Conservation (phyloP, 2,329 filamentous ascomycete genomes). For the Incumbomyces delicatus region DNA sequence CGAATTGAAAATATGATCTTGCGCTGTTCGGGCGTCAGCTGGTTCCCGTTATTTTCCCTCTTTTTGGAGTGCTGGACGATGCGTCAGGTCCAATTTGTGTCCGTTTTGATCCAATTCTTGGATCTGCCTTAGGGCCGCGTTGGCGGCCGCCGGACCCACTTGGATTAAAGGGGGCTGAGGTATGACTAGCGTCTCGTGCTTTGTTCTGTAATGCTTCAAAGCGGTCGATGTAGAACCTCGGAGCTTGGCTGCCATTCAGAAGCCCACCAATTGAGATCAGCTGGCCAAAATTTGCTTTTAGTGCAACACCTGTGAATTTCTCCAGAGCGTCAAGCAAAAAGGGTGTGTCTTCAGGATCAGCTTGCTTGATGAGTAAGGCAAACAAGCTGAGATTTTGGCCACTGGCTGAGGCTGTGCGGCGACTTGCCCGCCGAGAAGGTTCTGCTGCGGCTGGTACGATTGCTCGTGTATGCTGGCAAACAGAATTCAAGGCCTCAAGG, state of each 20-base stretch:
- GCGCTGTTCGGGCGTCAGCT: not conserved
- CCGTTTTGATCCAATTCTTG: conserved; percentile 1
- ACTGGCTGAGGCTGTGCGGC: not conserved
- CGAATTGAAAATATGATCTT: not conserved
- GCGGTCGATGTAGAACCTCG: not conserved
- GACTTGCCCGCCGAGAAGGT: not conserved
- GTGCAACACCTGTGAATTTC: not conserved
- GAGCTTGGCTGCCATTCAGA: not conserved
- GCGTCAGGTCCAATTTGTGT: not conserved
- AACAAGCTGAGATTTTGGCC: conserved; percentile 1
- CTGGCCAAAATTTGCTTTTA: not conserved
- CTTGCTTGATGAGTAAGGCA: not conserved
- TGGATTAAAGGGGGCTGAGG: not conserved
- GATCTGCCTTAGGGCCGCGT: conserved; percentile 4
- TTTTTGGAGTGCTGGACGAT: not conserved
- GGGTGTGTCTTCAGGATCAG: not conserved
- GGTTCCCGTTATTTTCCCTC: not conserved
- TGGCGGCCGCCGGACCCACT: conserved; percentile 1
- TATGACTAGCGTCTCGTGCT: not conserved
- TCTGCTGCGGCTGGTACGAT: not conserved
- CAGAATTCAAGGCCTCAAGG: not conserved
- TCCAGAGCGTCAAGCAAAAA: conserved; percentile 2
- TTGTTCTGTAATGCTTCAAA: conserved; percentile 4
- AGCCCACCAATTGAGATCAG: not conserved
- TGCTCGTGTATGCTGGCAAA: not conserved